These are phyloP conservation scores for Trypanosoma caninum DNA, from an alignment of 208 protist genomes.

Conservation along the genomic window DNA sequence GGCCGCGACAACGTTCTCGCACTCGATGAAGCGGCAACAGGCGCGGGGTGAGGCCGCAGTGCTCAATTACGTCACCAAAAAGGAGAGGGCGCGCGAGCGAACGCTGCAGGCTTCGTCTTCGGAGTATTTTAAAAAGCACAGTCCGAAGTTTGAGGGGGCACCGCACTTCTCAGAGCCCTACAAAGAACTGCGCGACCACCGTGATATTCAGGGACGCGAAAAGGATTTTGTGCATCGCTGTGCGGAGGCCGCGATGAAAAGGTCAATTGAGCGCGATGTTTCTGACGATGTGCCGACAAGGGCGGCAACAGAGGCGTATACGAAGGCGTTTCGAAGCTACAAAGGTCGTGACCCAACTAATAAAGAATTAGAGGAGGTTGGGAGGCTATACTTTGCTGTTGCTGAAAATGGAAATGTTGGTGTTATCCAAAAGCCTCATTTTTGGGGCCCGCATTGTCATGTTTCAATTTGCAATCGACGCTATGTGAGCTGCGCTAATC, in stretches of 20 bases:
- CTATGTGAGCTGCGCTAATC: slow-evolving; percentile 41
- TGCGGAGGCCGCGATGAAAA: slow-evolving; percentile 47
- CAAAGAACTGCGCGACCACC: slow-evolving; percentile 41
- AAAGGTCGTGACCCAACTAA: slow-evolving; percentile 57
- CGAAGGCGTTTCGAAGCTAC: slow-evolving; percentile 65
- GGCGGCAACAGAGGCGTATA: slow-evolving; percentile 64
- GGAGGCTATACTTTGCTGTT: slow-evolving; percentile 62
- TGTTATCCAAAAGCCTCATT: slow-evolving; percentile 79
- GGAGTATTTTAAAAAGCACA: slow-evolving; percentile 62
- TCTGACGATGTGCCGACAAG: slow-evolving; percentile 27
- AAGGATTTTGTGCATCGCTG: slow-evolving; percentile 85
- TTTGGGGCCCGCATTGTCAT: slow-evolving; percentile 74
- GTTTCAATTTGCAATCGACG: slow-evolving; percentile 57
- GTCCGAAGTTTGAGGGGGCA: slow-evolving; percentile 31
- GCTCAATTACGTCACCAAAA: slow-evolving; percentile 8
- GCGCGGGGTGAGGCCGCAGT: background rate
- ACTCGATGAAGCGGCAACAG: slow-evolving; percentile 4
- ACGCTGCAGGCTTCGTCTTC: slow-evolving; percentile 27
- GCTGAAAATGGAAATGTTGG: slow-evolving; percentile 70
- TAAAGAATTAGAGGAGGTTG: slow-evolving; percentile 76
- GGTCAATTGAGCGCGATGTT: slow-evolving; percentile 34
- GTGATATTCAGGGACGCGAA: slow-evolving; percentile 54
- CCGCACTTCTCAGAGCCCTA: slow-evolving; percentile 42
- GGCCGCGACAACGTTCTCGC: slow-evolving; percentile 28
- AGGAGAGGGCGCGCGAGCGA: slow-evolving; percentile 26